A percentile compares a stretch with the other conserved stretches of the same genome.
Evolutionary conservation across 371 early-diverging fungal species (phyloP).

Genomic region (Furculomyces boomerangus): DNA sequence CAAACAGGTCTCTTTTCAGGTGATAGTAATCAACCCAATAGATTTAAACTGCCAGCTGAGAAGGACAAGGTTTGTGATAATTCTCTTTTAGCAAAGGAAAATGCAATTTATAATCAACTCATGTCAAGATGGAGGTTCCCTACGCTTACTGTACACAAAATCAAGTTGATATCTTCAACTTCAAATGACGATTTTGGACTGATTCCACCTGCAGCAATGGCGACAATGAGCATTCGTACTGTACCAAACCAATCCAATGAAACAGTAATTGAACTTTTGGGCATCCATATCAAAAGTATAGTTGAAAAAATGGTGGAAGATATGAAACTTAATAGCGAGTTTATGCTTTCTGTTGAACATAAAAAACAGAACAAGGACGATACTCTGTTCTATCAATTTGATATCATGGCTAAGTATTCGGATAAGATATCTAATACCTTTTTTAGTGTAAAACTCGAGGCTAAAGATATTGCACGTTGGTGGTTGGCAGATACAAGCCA

Average conservation of each 20-base stretch:
- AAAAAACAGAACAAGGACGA: conserved; percentile 4
- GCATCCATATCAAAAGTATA: conserved; percentile 28
- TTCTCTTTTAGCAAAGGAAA: neutral
- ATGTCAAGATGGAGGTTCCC: conserved; percentile 68
- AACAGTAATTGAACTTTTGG: conserved; percentile 36
- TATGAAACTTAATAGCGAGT: conserved; percentile 8
- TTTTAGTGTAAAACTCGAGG: conserved; percentile 24
- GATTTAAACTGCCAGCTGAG: too few relatives aligned
- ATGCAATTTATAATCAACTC: conserved; percentile 23
- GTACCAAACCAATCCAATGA: conserved; percentile 59
- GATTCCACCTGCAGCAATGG: conserved; percentile 49
- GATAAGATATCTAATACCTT: too few relatives aligned
- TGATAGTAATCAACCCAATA: too few relatives aligned
- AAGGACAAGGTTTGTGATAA: too few relatives aligned
- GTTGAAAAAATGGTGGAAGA: conserved; percentile 34
- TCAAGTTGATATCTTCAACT: conserved; percentile 43
- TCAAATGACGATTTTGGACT: conserved; percentile 41
- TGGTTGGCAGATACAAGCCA: conserved; percentile 58
- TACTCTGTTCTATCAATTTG: neutral
- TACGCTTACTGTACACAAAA: conserved; percentile 58
- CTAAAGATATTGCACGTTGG: conserved; percentile 50
- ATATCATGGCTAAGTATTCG: neutral
- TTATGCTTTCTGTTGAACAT: neutral
- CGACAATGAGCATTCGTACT: conserved; percentile 57
- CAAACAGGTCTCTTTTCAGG: too few relatives aligned